Base-by-base conservation (phyloP, 306 rosid genomes). In the Cucurbita ficifolia region DNA sequence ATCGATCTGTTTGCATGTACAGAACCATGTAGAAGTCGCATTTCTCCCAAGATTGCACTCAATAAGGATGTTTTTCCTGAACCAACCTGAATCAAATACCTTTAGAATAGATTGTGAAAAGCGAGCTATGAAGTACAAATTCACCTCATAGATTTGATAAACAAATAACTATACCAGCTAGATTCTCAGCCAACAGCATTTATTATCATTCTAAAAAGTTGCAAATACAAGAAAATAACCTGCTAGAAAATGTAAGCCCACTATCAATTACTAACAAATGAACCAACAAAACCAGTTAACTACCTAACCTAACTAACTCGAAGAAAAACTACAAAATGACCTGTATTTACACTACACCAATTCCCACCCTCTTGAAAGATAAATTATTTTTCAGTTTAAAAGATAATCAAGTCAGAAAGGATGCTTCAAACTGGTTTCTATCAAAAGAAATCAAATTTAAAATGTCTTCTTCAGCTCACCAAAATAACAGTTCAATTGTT, bases 11-110 rank as follows among this genome's bases (percentile, higher is more conserved):
- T 50, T 21, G 86, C 84, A 73, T 61, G 79, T 49, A 90, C 63
- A 75, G 84, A 90, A 78, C 98, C 98, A 78, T 68, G 80, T 45
- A 80, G 83, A 70, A 86, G 87, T 65, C 40, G 80, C 88, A 82
- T 86, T 81, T 93, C 98, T 78, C 92, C 88, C 70, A 93, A 86
- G 77, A 93, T 80, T 62, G 96, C 87, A 87, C 84, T 83, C 72
- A 92, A 61, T 68, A 92, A 72, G 75, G 97, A 93, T 71, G 98
- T 90, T 83, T 93, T 93, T 58, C 98, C 97, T 19, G 98, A 93
- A 76, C 98, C 98, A 86, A 93, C 96, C 98, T 93, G 88, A 84
- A 74, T 46, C 42, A 22, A 55, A 46, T 68, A 36, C 55, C 19
- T 46, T 68, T 22, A 46, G 56, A 68, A 46, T 43, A 46, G 56